Percentiles rank a stretch among this genome's conserved stretches.
These are phyloP conservation scores for Knoxia roxburghii DNA, from an alignment of 257 asterid species.

Conservation along the genomic window DNA sequence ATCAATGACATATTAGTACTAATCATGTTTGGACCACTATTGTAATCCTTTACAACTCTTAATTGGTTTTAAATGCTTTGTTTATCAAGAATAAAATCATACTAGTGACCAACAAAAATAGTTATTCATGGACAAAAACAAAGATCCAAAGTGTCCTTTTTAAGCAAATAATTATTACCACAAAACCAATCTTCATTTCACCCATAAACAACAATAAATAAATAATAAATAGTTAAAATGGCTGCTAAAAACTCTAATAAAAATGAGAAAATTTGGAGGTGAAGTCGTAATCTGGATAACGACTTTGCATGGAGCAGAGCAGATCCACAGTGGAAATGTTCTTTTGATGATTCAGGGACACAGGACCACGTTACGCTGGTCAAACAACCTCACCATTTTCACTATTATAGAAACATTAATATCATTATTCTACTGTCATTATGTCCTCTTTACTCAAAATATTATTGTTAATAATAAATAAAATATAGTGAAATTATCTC, in stretches of 20 bases:
- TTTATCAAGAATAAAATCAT: too few species aligned
- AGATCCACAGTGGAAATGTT: slow-evolving; percentile 10
- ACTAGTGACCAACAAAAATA: background rate
- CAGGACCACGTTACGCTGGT: slow-evolving; percentile 12
- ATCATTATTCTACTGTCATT: too few species aligned
- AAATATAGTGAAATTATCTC: too few species aligned
- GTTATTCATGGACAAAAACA: background rate
- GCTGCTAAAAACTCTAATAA: slow-evolving; percentile 9
- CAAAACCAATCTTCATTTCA: background rate
- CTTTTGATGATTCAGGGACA: slow-evolving; percentile 11
- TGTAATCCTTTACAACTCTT: too few species aligned
- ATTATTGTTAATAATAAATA: too few species aligned
- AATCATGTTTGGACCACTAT: too few species aligned
- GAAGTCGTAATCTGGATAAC: slow-evolving; percentile 34
- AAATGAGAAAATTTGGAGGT: slow-evolving; percentile 21
- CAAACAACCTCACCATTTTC: too few species aligned
- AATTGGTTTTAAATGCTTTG: too few species aligned
- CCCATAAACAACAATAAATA: too few species aligned
- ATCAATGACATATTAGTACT: too few species aligned
- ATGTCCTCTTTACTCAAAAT: too few species aligned
- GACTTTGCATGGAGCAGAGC: slow-evolving; percentile 24
- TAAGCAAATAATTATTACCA: background rate
- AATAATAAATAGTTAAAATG: background rate
- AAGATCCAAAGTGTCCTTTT: background rate
- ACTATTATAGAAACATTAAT: too few species aligned